These are phyloP conservation scores for Galerina marginata DNA, from an alignment of 768 basidiomycete species.

Conservation along the genomic window DNA sequence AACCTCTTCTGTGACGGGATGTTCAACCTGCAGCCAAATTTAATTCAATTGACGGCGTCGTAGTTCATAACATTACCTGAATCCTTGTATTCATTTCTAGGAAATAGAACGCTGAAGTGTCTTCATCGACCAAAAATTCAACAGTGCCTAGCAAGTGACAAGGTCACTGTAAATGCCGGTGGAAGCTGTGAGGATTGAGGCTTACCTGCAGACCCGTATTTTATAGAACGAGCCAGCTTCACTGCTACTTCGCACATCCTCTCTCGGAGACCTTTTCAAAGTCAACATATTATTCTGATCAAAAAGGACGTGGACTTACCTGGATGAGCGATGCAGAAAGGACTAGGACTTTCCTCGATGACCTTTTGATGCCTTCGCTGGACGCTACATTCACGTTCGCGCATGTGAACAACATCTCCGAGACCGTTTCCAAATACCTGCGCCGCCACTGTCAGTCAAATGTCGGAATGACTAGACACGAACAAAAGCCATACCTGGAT, in stretches of 20 bases:
- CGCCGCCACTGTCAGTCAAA: slow-evolving; percentile 2
- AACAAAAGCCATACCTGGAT: slow-evolving; percentile 50
- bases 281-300: neutral
- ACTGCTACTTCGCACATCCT: slow-evolving; percentile 61
- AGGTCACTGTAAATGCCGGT: neutral
- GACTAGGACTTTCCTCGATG: slow-evolving; percentile 71
- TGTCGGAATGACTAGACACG: neutral
- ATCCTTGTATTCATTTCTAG: slow-evolving; percentile 77
- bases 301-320: slow-evolving; percentile 35
- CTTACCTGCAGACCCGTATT: slow-evolving; percentile 64
- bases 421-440: slow-evolving; percentile 72
- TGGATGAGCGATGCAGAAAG: slow-evolving; percentile 52
- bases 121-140: slow-evolving; percentile 67
- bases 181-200: neutral
- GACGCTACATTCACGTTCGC: slow-evolving; percentile 73
- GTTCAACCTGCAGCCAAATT: slow-evolving; percentile 59
- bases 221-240: slow-evolving; percentile 49
- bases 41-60: neutral
- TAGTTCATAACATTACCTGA: slow-evolving; percentile 40
- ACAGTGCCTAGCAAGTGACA: slow-evolving; percentile 54
- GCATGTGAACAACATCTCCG: slow-evolving; percentile 64
- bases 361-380: slow-evolving; percentile 78
- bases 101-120: slow-evolving; percentile 62
- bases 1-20: slow-evolving; percentile 64
- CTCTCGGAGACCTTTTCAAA: slow-evolving; percentile 43